phyloP scores from a whole-genome alignment of 352 stramenopile species.

The Globisporangium rhizosaccharum region DNA sequence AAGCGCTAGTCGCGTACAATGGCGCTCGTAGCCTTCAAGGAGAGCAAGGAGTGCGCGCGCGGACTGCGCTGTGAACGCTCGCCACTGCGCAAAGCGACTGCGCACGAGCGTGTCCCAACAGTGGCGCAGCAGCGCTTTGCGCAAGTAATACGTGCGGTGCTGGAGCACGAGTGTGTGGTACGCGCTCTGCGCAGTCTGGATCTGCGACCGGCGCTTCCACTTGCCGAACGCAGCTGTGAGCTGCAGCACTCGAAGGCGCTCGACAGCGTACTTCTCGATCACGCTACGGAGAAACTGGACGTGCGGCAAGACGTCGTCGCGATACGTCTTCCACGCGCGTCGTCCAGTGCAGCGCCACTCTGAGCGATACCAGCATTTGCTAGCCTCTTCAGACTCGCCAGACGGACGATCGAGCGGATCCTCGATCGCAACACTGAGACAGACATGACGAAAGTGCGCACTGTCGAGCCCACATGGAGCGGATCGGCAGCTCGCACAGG shows the following conservation, averaged over 20 bases:
- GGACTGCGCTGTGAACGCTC: neutral
- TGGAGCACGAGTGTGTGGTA: conserved; percentile 1
- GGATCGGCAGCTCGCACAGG: no score
- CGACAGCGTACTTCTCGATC: conserved; percentile 2
- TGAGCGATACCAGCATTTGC: no score
- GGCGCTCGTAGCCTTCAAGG: neutral
- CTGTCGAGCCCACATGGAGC: no score
- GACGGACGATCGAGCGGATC: no score
- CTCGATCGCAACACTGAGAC: no score
- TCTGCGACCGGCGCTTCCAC: conserved; percentile 1
- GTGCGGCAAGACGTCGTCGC: neutral
- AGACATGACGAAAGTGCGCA: no score
- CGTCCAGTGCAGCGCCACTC: neutral
- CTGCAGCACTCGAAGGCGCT: neutral
- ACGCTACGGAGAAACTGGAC: neutral
- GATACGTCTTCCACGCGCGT: conserved; percentile 1
- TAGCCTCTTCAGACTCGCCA: no score
- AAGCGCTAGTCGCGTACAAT: neutral
- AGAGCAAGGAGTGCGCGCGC: neutral
- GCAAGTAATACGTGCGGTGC: conserved; percentile 3
- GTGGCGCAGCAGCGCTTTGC: conserved; percentile 4
- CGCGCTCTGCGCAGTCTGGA: neutral
- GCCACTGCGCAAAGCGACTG: conserved; percentile 5
- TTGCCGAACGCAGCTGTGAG: neutral
- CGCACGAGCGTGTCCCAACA: conserved; percentile 1